These are phyloP conservation scores for Colletotrichum sp. DNA, from an alignment of 2,329 filamentous ascomycete genomes.

Conservation along the genomic window DNA sequence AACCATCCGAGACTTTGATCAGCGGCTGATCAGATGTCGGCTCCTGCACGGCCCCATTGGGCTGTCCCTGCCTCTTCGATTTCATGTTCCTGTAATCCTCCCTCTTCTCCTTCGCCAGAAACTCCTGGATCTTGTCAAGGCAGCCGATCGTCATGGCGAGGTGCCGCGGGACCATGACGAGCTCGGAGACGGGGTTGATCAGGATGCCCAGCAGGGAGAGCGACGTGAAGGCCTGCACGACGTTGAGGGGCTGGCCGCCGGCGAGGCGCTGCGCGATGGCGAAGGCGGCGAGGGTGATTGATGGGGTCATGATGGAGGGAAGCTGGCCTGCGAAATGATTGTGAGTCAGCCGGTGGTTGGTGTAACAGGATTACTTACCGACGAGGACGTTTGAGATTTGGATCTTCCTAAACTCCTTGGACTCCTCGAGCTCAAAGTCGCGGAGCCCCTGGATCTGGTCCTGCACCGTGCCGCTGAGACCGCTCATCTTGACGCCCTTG, in stretches of 20 bases:
- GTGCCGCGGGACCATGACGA: conserved; percentile 8
- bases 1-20: background rate
- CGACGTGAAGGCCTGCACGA: conserved; percentile 12
- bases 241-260: background rate
- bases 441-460: conserved; percentile 23
- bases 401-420: conserved; percentile 2
- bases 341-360: background rate
- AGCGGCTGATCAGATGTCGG: background rate
- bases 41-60: rapidly evolving
- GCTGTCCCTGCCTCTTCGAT: background rate
- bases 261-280: background rate
- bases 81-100: background rate
- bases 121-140: conserved; percentile 29
- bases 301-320: background rate
- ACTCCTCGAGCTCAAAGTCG: conserved; percentile 22
- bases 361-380: too few relatives aligned
- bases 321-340: background rate
- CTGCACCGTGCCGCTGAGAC: conserved; percentile 43
- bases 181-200: background rate
- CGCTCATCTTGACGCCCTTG: conserved; percentile 56
- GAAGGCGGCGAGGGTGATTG: conserved; percentile 13
- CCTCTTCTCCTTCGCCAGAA: conserved; percentile 19
- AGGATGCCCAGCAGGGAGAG: conserved; percentile 5
- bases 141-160: conserved; percentile 24
- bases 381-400: background rate